These are phyloP conservation scores for Boletus huronensis DNA, from an alignment of 768 basidiomycete genomes.

Conservation along the genomic window DNA sequence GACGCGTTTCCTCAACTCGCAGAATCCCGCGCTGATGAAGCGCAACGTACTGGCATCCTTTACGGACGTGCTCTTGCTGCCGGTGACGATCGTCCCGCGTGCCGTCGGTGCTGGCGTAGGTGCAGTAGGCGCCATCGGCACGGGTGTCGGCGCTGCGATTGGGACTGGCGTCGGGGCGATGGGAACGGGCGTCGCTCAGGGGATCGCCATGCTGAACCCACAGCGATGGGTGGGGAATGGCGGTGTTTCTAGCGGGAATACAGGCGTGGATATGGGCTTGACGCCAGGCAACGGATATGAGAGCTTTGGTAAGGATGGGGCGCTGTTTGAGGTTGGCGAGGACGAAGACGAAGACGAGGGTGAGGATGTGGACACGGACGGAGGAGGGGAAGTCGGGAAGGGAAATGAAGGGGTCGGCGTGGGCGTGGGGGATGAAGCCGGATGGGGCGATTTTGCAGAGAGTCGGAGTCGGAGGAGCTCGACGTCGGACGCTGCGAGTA, in stretches of 20 bases:
- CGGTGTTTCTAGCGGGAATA: not conserved
- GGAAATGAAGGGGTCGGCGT: not conserved
- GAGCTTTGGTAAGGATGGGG: constrained; percentile 31
- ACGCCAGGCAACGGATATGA: constrained; percentile 17
- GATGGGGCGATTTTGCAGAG: constrained; percentile 23
- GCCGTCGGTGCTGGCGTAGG: constrained; percentile 71
- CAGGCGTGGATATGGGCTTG: not conserved
- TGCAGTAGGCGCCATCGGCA: constrained; percentile 61
- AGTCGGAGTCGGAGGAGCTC: not conserved
- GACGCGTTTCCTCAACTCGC: constrained; percentile 73
- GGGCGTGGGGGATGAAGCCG: constrained; percentile 18
- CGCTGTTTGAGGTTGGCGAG: constrained; percentile 49
- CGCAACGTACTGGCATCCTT: constrained; percentile 91
- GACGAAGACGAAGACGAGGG: constrained; percentile 33
- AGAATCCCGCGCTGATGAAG: constrained; percentile 90
- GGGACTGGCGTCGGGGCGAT: constrained; percentile 54
- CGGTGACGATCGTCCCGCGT: constrained; percentile 94
- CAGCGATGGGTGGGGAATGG: constrained; percentile 69
- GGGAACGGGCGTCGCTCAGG: constrained; percentile 73
- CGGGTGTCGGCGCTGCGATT: constrained; percentile 59
- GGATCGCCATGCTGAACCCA: constrained; percentile 87
- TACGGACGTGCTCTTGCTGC: constrained; percentile 81
- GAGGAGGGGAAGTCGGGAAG: constrained; percentile 16
- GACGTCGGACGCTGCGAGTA: not conserved
- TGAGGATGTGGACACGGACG: not conserved